These are phyloP conservation scores for Rutstroemia sp. DNA, from an alignment of 2,329 filamentous ascomycete genomes.

Conservation along the genomic window DNA sequence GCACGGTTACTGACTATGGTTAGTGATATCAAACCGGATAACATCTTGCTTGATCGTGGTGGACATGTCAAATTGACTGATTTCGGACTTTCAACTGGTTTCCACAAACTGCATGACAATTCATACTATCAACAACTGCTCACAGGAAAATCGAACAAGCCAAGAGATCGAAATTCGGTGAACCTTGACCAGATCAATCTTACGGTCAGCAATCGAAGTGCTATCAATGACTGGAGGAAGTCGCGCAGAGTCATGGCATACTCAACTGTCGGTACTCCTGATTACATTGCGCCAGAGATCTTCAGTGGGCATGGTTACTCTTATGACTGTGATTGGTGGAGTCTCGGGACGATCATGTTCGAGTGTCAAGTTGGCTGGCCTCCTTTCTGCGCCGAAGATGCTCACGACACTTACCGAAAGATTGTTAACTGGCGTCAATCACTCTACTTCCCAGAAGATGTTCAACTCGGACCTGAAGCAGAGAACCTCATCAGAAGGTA, in stretches of 20 bases:
- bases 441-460: constrained; percentile 93
- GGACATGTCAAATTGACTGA: constrained; percentile 98
- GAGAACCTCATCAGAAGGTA: constrained; percentile 90
- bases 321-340: constrained; percentile 99
- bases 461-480: constrained; percentile 78
- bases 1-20: constrained; percentile 10
- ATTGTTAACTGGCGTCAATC: constrained; percentile 98
- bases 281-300: constrained; percentile 98
- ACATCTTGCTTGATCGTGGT: constrained; percentile 89
- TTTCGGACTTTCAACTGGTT: constrained; percentile 94
- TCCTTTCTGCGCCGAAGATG: constrained; percentile 96
- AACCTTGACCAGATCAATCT: constrained; percentile 97
- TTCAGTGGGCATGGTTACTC: constrained; percentile 95
- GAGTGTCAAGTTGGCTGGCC: constrained; percentile 98
- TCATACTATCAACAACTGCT: constrained; percentile 97
- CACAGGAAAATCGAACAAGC: constrained; percentile 64
- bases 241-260: constrained; percentile 94
- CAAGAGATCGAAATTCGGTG: constrained; percentile 84
- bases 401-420: constrained; percentile 96
- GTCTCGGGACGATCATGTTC: constrained; percentile 97
- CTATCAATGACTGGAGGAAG: constrained; percentile 98
- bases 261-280: constrained; percentile 94
- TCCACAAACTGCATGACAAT: constrained; percentile 96
- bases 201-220: constrained; percentile 92
- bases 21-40: constrained; percentile 98